Base-by-base conservation (phyloP, 2,329 filamentous ascomycete genomes). In the Calonectria henricotiae region DNA sequence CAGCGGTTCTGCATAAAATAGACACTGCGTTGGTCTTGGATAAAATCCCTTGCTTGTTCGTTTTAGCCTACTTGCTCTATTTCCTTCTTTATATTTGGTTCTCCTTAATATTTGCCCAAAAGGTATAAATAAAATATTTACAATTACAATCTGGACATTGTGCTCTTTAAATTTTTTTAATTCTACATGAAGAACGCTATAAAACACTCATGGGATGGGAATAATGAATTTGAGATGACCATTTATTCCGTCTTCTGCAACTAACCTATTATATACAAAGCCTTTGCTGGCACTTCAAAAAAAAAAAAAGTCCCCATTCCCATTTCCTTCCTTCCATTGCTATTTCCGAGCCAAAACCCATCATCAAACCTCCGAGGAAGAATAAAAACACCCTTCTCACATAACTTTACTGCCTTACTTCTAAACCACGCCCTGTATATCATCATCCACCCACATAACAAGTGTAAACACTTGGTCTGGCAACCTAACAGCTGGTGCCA, bases 211-310 rank as follows among this genome's bases (percentile, higher is more conserved):
- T 20, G 25, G 17, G 5, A 30, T n/a, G 25, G 23, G 4, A 5
- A 54, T 17, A 5, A 23, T 15, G 4, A 46, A 30, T 4, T 35
- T 35, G 43, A 47, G 30, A 46, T 32, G 41, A 47, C 41, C 32
- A 17, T 44, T 15, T 23, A 41, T 65, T 55, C 27, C 17, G 39
- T 46, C 39, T 13, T 43, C 30, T 61, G 23, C 32, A 37, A 32
- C 44, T 66, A 32, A 30, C 15, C 27, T 65, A 65, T 65, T 66
- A 66, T 66, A 41, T 66, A 66, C 67, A 69, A 69, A 65, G 62
- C 62, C 46, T 55, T 39, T 23, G 39, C 32, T 47, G 12, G 39
- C 35, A 46, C 46, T 30, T 35, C 20, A 46, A 61, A 32, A 46
- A 65, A 30, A 65, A 30, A 20, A 30, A 60, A 39, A 65, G 25